Percentiles rank a stretch among this genome's conserved stretches.
These are phyloP conservation scores for Diaporthe citriasiana DNA, from an alignment of 2,329 filamentous ascomycete species.

Conservation along the genomic window DNA sequence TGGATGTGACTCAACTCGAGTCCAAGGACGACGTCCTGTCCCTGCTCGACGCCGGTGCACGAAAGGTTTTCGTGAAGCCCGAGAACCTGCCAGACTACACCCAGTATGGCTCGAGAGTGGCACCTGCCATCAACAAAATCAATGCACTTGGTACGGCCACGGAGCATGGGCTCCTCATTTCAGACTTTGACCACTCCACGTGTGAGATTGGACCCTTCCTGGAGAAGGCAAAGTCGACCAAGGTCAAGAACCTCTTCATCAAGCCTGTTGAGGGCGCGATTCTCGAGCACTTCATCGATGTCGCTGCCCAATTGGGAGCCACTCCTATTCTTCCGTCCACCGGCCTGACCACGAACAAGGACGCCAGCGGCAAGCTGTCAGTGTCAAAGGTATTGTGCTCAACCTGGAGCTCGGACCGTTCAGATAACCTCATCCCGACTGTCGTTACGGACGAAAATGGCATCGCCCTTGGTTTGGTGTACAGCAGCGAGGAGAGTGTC, in stretches of 20 bases:
- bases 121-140: conserved; percentile 61
- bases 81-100: conserved; percentile 74
- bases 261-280: conserved; percentile 62
- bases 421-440: conserved; percentile 88
- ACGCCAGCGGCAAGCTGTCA: conserved; percentile 72
- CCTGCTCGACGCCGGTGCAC: conserved; percentile 87
- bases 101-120: conserved; percentile 69
- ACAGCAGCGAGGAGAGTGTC: conserved; percentile 93
- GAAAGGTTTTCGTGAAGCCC: conserved; percentile 84
- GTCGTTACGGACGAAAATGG: conserved; percentile 92
- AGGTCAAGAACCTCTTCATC: conserved; percentile 64
- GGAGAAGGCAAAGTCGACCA: conserved; percentile 60
- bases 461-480: conserved; percentile 88
- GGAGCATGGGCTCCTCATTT: conserved; percentile 66
- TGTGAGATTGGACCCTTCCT: conserved; percentile 60
- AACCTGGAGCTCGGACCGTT: conserved; percentile 83
- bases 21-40: conserved; percentile 81
- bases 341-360: conserved; percentile 76
- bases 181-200: conserved; percentile 62
- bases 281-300: conserved; percentile 61
- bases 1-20: conserved; percentile 80
- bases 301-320: conserved; percentile 65
- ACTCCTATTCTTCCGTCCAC: conserved; percentile 83
- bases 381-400: conserved; percentile 79
- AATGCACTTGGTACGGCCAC: conserved; percentile 50